Base-by-base conservation (phyloP, 257 asterid species). In the Solanum rostratum region DNA sequence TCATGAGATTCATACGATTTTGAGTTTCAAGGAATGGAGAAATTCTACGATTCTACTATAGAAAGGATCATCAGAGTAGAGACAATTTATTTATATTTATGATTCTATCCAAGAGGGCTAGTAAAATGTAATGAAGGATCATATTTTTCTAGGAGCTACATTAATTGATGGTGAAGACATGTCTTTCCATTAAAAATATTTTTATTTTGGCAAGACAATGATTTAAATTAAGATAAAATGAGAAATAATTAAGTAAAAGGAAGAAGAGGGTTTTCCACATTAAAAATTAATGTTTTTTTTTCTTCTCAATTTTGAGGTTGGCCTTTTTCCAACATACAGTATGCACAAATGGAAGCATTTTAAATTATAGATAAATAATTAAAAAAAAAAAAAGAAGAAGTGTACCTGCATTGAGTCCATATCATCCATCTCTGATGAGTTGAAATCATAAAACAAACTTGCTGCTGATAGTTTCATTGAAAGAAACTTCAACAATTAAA, bases 391-490 rank as follows among this genome's bases (percentile, higher is more conserved):
- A n/a, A n/a, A n/a, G n/a, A n/a, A n/a, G n/a, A n/a, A n/a, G n/a
- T n/a, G 83, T 86, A 92, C 99, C 91, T 92, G 98, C 76, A 89
- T 80, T 20, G 94, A 80, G 83, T 90, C 97, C 74, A 92, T 59
- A 80, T 91, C 88, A 83, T 97, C 98, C 69, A 92, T 92, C 78
- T 95, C 98, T 10, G 93, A 87, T 3, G 98, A 93, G 87, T 95
- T 97, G 92, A 97, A 97, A 86, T 97, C 99, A 83, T 93, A 94
- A 87, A 85, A 92, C 66, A 94, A 88, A 86, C 98, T 95, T 60
- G 99, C 99, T 63, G 98, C 95, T 57, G 99, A 95, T 50, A 97
- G 91, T 88, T 95, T 95, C 98, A 94, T 97, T 46, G 99, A 97
- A 22, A 97, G 97, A 92, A 97, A 97, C 99, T 76, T 76, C 10